Evolutionary conservation across 2,329 filamentous ascomycete species (phyloP).

Genomic region (Thelonectria rubi): DNA sequence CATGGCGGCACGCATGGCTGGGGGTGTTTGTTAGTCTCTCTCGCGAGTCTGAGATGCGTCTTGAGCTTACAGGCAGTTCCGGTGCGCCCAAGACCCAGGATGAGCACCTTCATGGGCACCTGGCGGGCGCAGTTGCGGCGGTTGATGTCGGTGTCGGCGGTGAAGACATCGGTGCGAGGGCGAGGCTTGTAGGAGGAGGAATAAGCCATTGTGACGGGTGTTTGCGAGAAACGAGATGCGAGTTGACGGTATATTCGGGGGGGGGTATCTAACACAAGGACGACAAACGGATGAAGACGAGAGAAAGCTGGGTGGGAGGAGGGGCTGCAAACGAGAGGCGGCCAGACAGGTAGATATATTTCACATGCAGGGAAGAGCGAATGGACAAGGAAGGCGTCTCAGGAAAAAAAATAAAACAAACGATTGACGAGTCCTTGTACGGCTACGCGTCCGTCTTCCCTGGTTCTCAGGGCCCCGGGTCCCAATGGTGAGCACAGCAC

Average conservation of each 20-base stretch:
- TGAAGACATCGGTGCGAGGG: constrained; percentile 69
- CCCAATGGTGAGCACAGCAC: background rate
- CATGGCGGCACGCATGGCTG: constrained; percentile 71
- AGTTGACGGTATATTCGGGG: background rate
- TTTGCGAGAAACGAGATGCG: background rate
- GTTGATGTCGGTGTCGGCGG: constrained; percentile 73
- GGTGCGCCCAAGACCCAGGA: constrained; percentile 74
- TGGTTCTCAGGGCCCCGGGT: background rate
- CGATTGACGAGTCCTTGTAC: background rate
- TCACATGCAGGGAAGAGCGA: background rate
- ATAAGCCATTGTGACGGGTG: constrained; percentile 40
- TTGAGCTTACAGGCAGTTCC: constrained; percentile 70
- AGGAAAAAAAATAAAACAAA: background rate
- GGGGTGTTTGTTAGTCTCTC: background rate
- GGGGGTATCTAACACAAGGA: background rate
- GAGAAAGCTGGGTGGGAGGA: background rate
- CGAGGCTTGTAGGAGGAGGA: constrained; percentile 43
- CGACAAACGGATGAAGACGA: background rate
- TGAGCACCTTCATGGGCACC: constrained; percentile 77
- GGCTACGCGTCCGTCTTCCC: background rate
- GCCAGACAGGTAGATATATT: background rate
- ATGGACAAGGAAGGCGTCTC: background rate
- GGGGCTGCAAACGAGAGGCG: background rate
- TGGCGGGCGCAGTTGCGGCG: constrained; percentile 69
- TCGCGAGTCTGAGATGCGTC: background rate